Base-by-base conservation (phyloP, 2,329 filamentous ascomycete genomes). In the Septoria petroselini region DNA sequence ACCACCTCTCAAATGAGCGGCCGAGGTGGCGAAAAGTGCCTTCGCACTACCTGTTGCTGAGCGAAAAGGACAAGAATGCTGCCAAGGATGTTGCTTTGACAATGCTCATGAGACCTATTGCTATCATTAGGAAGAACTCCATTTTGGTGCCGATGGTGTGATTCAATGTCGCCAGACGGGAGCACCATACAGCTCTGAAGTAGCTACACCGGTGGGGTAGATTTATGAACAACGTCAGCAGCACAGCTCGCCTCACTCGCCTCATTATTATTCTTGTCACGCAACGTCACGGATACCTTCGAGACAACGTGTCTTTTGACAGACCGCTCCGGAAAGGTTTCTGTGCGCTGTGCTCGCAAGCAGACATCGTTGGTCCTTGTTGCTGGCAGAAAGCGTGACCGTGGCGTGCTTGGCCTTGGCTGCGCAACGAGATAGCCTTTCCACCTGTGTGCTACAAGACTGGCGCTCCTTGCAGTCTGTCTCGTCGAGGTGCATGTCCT, bases 71-170 rank as follows among this genome's bases (percentile, higher is more conserved):
- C 11, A 57, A 14, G 7, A 57, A 48, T 23, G 50, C 52, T 14
- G 43, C 54, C 25, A 59, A 41, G 4, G 52, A 46, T 11, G 52
- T 52, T 8, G 54, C 52, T 14, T 59, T 57, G 5, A 59, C 47
- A 14, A 57, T 33, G 21, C 43, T 49, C 31, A 57, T 27, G 12
- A 53, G 41, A 29, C 51, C 53, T 7, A 59, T 18, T 27, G 48
- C 41, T n/a, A 33, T 37, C 19, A 58, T 38, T 19, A 58, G 38
- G 41, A 57, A 50, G 15, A 53, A 40, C 31, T 50, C 54, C 57
- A 58, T 58, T 19, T 33, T 45, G 9, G 41, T 21, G 23, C 23
- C 21, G 43, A 34, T 46, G 3, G 15, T 14, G 19, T 4, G 30
- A 8, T 29, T 44, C 30, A 23, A 15, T 45, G 39, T 1, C 15